These are phyloP conservation scores for Termitomyces sp. DNA, from an alignment of 768 basidiomycete genomes.

Conservation along the genomic window DNA sequence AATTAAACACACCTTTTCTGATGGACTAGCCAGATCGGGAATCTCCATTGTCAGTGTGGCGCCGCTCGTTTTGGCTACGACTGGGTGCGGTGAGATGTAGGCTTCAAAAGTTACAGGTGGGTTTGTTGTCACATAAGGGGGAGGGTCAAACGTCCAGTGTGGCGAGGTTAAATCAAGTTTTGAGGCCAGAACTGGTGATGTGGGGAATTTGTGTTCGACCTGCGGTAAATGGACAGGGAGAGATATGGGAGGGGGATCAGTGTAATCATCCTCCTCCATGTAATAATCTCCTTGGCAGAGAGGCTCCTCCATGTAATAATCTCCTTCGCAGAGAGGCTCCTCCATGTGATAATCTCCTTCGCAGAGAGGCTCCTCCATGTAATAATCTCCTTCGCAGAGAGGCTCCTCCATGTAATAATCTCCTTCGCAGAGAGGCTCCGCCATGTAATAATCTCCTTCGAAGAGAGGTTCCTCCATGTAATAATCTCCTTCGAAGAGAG, in stretches of 20 bases:
- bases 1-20: not conserved
- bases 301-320: too few relatives aligned
- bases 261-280: not conserved
- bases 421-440: not conserved
- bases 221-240: not conserved
- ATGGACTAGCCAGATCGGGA: not conserved
- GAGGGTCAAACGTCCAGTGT: too few relatives aligned
- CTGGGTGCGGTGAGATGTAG: not conserved
- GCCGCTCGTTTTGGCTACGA: not conserved
- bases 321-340: not conserved
- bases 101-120: not conserved
- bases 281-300: not conserved
- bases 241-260: not conserved
- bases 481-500: not conserved
- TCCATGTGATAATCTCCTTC: constrained; percentile 1
- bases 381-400: not conserved
- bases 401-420: too few relatives aligned
- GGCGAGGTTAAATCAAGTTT: too few relatives aligned
- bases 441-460: not conserved
- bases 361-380: too few relatives aligned
- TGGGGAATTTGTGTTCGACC: not conserved
- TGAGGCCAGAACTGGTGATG: not conserved
- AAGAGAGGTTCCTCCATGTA: not conserved
- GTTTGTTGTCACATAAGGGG: not conserved
- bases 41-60: not conserved